Conservation (phyloP, 1,284 basidiomycete species). For the Anthracocystis setariae region DNA sequence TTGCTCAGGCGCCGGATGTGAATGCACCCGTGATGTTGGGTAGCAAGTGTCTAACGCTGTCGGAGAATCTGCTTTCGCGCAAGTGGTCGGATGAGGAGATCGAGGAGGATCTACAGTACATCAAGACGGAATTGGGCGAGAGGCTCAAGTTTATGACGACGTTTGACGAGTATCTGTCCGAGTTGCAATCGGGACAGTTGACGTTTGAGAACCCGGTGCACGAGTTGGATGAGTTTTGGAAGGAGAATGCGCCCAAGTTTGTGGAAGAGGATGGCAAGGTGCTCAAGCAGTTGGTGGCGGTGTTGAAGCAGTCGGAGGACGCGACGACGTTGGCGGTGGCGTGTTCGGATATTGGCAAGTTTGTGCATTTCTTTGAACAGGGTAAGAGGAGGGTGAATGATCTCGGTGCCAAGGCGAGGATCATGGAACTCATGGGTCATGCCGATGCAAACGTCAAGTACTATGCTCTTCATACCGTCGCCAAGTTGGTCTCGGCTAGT, state of each 20-base stretch:
- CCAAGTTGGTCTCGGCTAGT: conserved; percentile 59
- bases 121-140: conserved; percentile 81
- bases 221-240: conserved; percentile 96
- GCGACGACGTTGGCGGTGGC: conserved; percentile 59
- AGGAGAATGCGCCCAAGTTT: conserved; percentile 86
- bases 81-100: conserved; percentile 93
- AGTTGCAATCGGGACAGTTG: conserved; percentile 86
- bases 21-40: conserved; percentile 95
- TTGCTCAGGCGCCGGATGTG: conserved; percentile 79
- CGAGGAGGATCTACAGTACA: conserved; percentile 86
- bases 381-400: conserved; percentile 75
- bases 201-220: conserved; percentile 91
- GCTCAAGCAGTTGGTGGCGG: conserved; percentile 85
- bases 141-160: conserved; percentile 90
- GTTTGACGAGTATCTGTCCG: conserved; percentile 93
- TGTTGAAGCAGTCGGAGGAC: conserved; percentile 45
- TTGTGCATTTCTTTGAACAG: conserved; percentile 60
- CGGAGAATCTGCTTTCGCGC: conserved; percentile 81
- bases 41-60: conserved; percentile 83
- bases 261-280: conserved; percentile 92
- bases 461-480: conserved; percentile 74
- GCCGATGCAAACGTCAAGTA: conserved; percentile 88
- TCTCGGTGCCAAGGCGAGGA: conserved; percentile 84
- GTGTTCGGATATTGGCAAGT: conserved; percentile 61
- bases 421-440: conserved; percentile 95